Base-by-base conservation (phyloP, 2,329 filamentous ascomycete species). In the Pseudomassariella vexata region DNA sequence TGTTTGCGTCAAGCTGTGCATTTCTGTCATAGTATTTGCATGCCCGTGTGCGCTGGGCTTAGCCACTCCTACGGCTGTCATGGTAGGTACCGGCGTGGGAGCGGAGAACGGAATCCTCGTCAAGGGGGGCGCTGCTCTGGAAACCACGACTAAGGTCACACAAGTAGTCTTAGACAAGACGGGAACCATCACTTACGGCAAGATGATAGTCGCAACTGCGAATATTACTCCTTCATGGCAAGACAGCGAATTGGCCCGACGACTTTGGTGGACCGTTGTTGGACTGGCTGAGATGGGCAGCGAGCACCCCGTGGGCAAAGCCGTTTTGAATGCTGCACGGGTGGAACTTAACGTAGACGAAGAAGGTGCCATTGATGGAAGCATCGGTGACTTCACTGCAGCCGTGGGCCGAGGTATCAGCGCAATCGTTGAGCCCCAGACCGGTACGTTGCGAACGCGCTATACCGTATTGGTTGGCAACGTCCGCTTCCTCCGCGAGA, bases 1-100 rank as follows among this genome's bases (percentile, higher is more conserved):
- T 85, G 86, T 96, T 3, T 98, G 92, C 55, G 68, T 96, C 42
- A 94, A 96, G 65, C 79, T 98, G 11, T 96, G 92, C 61, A 98
- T 98, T 47, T 94, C 92, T 0, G 92, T 98, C 45, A 94, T 98
- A 52, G 92, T 96, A 14, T 95, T 98, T 57, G 92, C 92, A 5
- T 98, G 92, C 53, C 92, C 92, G 12, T 98, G 92, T 53, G 92
- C 92, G 2, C 76, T 98, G n/a, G 92, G 92, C 35, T 73, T 98
- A 12, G 89, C 88, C 16, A 96, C 92, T 2, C 92, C 92, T 3
- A 98, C 92, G 0, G 92, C 92, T 3, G 89, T 98, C 55, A 96
- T 98, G 92, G 92, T 98, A 19, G 92, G 92, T 25, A 96, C 92
- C n/a, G 92, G 92, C 37, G 80, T 95, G 19, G 92, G 92, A 30